Percentiles rank a stretch among this genome's conserved stretches.
phyloP scores from a whole-genome alignment of 352 stramenopile genomes.

The Globisporangium polare region DNA sequence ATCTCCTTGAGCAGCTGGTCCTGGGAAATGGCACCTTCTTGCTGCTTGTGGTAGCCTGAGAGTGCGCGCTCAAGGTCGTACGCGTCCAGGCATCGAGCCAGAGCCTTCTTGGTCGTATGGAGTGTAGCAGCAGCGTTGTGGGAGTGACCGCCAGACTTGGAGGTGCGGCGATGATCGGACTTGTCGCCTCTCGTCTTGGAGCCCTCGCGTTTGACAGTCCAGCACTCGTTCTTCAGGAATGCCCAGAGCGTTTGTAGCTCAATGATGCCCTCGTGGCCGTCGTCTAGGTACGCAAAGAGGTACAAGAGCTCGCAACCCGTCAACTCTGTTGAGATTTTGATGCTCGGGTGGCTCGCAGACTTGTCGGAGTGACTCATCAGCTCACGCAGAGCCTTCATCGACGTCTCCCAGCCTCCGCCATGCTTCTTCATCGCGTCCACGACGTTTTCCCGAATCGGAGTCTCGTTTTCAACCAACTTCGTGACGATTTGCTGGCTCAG shows the following conservation, averaged over 20 bases:
- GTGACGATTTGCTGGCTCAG: conserved; percentile 13
- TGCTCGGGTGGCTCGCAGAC: neutral
- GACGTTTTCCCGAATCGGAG: conserved; percentile 11
- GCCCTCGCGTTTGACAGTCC: conserved; percentile 9
- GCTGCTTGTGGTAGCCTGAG: neutral
- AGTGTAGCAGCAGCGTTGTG: neutral
- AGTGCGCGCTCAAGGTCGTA: conserved; percentile 32
- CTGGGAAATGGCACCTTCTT: conserved; percentile 9
- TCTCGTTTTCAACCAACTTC: conserved; percentile 22
- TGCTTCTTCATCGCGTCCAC: conserved; percentile 16
- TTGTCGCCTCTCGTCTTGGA: neutral
- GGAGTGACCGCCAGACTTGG: neutral
- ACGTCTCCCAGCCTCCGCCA: conserved; percentile 12
- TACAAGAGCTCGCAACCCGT: conserved; percentile 31
- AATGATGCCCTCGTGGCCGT: conserved; percentile 19
- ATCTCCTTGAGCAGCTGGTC: conserved; percentile 7
- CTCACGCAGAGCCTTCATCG: conserved; percentile 18
- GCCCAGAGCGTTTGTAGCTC: conserved; percentile 24
- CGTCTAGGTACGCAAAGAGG: conserved; percentile 27
- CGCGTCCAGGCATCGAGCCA: conserved; percentile 15
- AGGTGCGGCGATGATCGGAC: neutral
- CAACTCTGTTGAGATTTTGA: neutral
- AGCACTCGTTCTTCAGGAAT: conserved; percentile 25
- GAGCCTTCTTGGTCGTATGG: conserved; percentile 7
- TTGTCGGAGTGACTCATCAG: conserved; percentile 7